These are phyloP conservation scores for Rhodamnia rubescens DNA, from an alignment of 345 rosid species.

Conservation along the genomic window DNA sequence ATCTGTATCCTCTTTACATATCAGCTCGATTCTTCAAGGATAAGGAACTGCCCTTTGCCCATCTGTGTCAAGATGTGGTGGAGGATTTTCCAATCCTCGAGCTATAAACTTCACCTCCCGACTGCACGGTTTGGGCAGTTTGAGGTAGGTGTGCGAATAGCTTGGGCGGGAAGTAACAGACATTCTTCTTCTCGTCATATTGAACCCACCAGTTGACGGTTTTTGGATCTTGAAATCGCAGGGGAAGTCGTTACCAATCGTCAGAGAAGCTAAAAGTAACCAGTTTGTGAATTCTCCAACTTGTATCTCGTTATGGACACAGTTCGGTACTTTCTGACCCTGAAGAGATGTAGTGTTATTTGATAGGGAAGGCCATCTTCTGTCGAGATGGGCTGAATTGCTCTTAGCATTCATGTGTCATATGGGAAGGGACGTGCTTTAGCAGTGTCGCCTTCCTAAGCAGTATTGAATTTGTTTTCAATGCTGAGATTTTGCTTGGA, in stretches of 20 bases:
- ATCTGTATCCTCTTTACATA: slow-evolving; percentile 23
- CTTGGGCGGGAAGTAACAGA: slow-evolving; percentile 41
- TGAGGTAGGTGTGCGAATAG: slow-evolving; percentile 15
- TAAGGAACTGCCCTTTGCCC: slow-evolving; percentile 40
- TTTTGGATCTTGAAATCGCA: slow-evolving; percentile 12
- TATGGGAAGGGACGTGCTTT: neutral
- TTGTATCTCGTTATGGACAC: neutral
- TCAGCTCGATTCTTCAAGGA: slow-evolving; percentile 16
- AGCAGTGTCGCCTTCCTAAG: neutral
- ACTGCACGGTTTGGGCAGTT: slow-evolving; percentile 26
- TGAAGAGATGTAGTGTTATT: slow-evolving; percentile 29
- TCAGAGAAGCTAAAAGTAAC: neutral
- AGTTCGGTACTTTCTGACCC: slow-evolving; percentile 10
- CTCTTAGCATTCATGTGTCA: neutral
- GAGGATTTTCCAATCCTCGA: slow-evolving; percentile 13
- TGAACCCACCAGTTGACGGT: slow-evolving; percentile 50
- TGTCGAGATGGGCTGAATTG: slow-evolving; percentile 26
- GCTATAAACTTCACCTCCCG: slow-evolving; percentile 63
- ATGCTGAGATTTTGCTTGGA: neutral
- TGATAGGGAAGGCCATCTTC: slow-evolving; percentile 32
- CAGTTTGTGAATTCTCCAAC: neutral
- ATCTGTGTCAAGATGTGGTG: slow-evolving; percentile 42
- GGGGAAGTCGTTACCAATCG: neutral
- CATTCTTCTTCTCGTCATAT: slow-evolving; percentile 29
- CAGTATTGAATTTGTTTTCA: neutral